Evolutionary conservation across 305 asterid species (phyloP).

Genomic region (Ilex paraguariensis): DNA sequence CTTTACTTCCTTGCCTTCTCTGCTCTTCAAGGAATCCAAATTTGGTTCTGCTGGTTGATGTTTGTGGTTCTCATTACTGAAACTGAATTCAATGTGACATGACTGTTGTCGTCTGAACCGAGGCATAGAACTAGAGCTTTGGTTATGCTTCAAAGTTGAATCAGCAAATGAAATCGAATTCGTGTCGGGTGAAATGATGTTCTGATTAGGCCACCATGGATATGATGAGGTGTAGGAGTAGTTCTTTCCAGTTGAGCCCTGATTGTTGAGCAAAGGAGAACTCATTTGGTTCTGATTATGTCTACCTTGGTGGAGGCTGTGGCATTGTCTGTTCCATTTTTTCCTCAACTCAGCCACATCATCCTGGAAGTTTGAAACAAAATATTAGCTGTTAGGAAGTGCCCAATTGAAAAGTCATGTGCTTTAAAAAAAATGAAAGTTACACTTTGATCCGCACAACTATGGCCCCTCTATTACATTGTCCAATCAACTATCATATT

Average conservation of each 20-base stretch:
- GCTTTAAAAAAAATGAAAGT: background rate
- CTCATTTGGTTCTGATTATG: slow-evolving; percentile 24
- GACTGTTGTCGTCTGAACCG: slow-evolving; percentile 76
- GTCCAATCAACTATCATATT: background rate
- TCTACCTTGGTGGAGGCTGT: slow-evolving; percentile 45
- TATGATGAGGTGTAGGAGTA: slow-evolving; percentile 21
- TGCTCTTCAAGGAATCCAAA: slow-evolving; percentile 49
- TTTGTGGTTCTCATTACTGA: slow-evolving; percentile 37
- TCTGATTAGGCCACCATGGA: slow-evolving; percentile 41
- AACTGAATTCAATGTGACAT: slow-evolving; percentile 78
- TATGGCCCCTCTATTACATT: background rate
- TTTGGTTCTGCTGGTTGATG: slow-evolving; percentile 33
- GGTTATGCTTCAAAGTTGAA: slow-evolving; percentile 25
- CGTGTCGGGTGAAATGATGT: slow-evolving; percentile 29
- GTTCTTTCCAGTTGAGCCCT: slow-evolving; percentile 37
- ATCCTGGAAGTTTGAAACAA: slow-evolving; percentile 32
- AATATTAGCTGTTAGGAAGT: background rate
- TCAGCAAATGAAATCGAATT: slow-evolving; percentile 47
- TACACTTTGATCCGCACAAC: background rate
- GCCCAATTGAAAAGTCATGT: background rate
- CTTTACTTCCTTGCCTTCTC: slow-evolving; percentile 59
- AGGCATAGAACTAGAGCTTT: slow-evolving; percentile 37
- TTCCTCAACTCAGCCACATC: slow-evolving; percentile 48
- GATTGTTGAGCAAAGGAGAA: slow-evolving; percentile 20
- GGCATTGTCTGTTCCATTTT: slow-evolving; percentile 68